These are phyloP conservation scores for Endocalyx cinctus DNA, from an alignment of 2,329 filamentous ascomycete genomes.

Conservation along the genomic window DNA sequence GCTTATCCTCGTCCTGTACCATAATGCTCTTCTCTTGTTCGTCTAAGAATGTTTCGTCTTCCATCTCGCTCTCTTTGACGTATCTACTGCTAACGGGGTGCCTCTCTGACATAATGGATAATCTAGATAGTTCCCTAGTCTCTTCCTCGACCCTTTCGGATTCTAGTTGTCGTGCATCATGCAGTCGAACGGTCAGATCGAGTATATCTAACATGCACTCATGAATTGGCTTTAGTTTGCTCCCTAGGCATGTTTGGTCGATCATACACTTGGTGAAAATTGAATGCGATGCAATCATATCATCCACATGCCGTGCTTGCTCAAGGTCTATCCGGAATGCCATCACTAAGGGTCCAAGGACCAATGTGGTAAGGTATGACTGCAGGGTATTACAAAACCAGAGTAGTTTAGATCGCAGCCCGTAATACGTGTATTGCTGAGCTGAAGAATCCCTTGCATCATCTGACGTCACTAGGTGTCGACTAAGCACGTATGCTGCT, in stretches of 20 bases:
- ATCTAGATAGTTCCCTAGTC: constrained; percentile 33
- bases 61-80: constrained; percentile 22
- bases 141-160: constrained; percentile 32
- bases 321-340: constrained; percentile 55
- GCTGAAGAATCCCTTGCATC: constrained; percentile 32
- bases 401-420: constrained; percentile 63
- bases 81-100: constrained; percentile 18
- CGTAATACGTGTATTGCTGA: constrained; percentile 49
- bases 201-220: constrained; percentile 71
- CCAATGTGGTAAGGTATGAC: constrained; percentile 70
- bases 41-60: constrained; percentile 26
- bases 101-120: constrained; percentile 32
- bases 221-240: constrained; percentile 64
- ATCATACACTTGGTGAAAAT: constrained; percentile 58
- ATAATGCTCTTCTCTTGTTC: constrained; percentile 24
- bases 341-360: constrained; percentile 57
- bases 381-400: constrained; percentile 76
- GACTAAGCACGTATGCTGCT: constrained; percentile 62
- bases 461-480: constrained; percentile 41
- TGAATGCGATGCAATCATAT: constrained; percentile 69
- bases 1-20: constrained; percentile 32
- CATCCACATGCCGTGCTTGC: constrained; percentile 68
- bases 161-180: constrained; percentile 49
- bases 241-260: constrained; percentile 65
- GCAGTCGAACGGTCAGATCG: constrained; percentile 67